Percentiles rank a stretch among this genome's conserved stretches.
These are phyloP conservation scores for Trichoderma atroviride DNA, from an alignment of 2,329 filamentous ascomycete genomes.

Conservation along the genomic window DNA sequence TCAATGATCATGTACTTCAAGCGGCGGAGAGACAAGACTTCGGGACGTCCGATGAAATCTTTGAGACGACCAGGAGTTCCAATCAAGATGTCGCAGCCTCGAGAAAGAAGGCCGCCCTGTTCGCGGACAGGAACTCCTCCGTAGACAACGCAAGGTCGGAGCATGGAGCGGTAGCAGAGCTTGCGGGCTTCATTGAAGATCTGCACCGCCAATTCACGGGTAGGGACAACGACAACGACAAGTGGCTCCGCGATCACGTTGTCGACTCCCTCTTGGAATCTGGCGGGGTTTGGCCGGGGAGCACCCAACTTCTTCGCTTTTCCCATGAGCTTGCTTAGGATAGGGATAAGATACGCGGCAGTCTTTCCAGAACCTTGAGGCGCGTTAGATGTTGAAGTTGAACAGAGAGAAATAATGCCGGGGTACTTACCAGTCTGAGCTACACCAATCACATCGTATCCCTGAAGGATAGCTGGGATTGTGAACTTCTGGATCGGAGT, in stretches of 20 bases:
- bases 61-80: conserved; percentile 84
- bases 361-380: conserved; percentile 89
- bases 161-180: conserved; percentile 91
- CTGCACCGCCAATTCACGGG: conserved; percentile 87
- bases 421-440: conserved; percentile 78
- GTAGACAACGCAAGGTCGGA: conserved; percentile 87
- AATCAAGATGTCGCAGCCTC: conserved; percentile 87
- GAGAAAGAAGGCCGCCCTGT: conserved; percentile 72
- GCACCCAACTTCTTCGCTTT: conserved; percentile 89
- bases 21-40: conserved; percentile 71
- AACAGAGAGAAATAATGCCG: not conserved
- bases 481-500: conserved; percentile 89
- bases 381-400: not conserved
- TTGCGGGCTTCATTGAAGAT: conserved; percentile 94
- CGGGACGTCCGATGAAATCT: conserved; percentile 76
- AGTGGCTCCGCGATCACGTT: conserved; percentile 78
- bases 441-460: conserved; percentile 82
- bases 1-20: conserved; percentile 84
- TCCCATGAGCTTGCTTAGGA: conserved; percentile 89
- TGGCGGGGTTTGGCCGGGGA: conserved; percentile 67
- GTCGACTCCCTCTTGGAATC: conserved; percentile 53
- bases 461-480: conserved; percentile 75
- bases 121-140: conserved; percentile 74
- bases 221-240: conserved; percentile 82
- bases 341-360: conserved; percentile 85